These are phyloP conservation scores for Asterella californica DNA, from an alignment of 225 moss, liverwort and hornwort genomes.

Conservation along the genomic window DNA sequence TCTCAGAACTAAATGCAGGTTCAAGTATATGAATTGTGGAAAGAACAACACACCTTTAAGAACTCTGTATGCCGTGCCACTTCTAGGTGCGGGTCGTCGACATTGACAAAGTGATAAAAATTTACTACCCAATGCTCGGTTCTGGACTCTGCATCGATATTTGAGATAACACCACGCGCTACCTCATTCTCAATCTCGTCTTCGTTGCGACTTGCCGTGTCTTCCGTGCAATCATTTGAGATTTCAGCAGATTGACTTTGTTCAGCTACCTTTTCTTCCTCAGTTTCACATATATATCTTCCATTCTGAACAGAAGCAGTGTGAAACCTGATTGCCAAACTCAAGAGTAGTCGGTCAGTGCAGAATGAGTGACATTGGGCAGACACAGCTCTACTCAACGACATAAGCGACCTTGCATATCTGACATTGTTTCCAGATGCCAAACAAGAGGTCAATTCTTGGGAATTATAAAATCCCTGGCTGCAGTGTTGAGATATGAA, in stretches of 20 bases:
- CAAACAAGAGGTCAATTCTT: background rate
- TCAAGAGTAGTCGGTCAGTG: background rate
- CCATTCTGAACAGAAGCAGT: conserved; percentile 24
- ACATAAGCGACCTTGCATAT: background rate
- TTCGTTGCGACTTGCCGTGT: background rate
- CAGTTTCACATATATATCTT: conserved; percentile 29
- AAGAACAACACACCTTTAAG: conserved; percentile 53
- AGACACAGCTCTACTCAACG: background rate
- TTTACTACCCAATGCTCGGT: conserved; percentile 61
- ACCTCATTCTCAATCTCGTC: conserved; percentile 1
- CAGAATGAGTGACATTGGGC: background rate
- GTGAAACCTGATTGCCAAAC: conserved; percentile 17
- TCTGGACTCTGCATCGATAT: background rate
- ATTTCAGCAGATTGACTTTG: too few species aligned
- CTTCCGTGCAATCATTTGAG: background rate
- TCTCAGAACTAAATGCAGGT: background rate
- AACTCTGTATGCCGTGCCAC: conserved; percentile 66
- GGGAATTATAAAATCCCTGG: background rate
- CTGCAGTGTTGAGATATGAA: background rate
- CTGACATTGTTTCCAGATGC: background rate
- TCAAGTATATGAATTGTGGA: background rate
- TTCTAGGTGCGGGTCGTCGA: conserved; percentile 72
- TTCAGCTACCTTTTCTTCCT: background rate
- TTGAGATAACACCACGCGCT: background rate
- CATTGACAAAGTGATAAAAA: conserved; percentile 75